Conservation (phyloP, 768 basidiomycete genomes). For the Guyanaporus albipodus region DNA sequence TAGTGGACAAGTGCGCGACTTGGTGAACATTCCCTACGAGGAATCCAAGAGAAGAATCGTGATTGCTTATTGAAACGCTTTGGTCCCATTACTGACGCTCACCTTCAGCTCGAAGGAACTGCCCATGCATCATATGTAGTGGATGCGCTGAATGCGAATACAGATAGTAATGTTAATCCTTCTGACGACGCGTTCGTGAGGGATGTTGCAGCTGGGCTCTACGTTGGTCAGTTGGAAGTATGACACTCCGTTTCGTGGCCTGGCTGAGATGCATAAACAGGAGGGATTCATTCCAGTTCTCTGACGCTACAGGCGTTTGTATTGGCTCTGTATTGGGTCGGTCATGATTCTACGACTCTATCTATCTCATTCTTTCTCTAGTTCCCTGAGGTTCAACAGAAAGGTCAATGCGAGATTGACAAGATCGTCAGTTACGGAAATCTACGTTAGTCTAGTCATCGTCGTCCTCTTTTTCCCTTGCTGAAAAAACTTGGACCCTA, state of each 20-base stretch:
- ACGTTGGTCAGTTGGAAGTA: not conserved
- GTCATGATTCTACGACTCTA: not conserved
- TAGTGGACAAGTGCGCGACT: not conserved
- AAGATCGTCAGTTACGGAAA: not conserved
- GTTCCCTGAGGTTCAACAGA: constrained; percentile 2
- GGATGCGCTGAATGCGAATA: too few relatives aligned
- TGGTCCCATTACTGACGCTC: not conserved
- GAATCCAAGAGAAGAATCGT: constrained; percentile 2
- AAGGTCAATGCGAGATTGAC: constrained; percentile 3
- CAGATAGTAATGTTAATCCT: not conserved
- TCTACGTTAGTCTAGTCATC: not conserved
- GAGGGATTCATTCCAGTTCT: constrained; percentile 3
- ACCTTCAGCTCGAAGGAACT: not conserved
- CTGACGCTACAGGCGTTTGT: constrained; percentile 2
- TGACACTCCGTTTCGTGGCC: not conserved
- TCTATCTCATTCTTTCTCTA: not conserved
- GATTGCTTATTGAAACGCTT: not conserved
- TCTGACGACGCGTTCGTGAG: not conserved
- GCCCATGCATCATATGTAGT: constrained; percentile 2
- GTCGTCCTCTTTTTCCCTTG: not conserved
- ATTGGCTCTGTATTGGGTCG: constrained; percentile 1
- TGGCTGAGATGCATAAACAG: not conserved
- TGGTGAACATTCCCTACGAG: constrained; percentile 5
- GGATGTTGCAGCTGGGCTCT: constrained; percentile 4
- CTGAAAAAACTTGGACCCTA: not conserved